These are phyloP conservation scores for Sclerotinia glacialis DNA, from an alignment of 2,329 filamentous ascomycete species.

Conservation along the genomic window DNA sequence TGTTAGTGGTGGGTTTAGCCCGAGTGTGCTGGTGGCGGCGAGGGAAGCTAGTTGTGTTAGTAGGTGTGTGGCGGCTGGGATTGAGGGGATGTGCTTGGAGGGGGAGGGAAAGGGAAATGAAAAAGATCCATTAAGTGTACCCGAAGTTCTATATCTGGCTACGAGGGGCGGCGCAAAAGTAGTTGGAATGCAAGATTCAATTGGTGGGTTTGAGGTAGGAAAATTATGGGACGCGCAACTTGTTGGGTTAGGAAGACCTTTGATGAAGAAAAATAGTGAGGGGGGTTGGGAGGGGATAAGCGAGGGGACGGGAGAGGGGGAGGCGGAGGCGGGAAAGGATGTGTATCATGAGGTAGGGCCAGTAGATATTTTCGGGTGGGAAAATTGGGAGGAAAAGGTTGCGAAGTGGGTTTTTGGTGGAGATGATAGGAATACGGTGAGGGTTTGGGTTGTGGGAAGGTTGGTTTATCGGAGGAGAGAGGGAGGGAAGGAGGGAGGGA, in stretches of 20 bases:
- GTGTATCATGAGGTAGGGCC: slow-evolving; percentile 46
- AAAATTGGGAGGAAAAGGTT: slow-evolving; percentile 79
- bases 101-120: slow-evolving; percentile 45
- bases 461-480: slow-evolving; percentile 65
- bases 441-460: slow-evolving; percentile 84
- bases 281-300: neutral
- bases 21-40: slow-evolving; percentile 78
- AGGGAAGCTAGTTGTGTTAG: slow-evolving; percentile 78
- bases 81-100: slow-evolving; percentile 41
- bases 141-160: slow-evolving; percentile 81
- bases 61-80: slow-evolving; percentile 57
- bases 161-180: slow-evolving; percentile 85
- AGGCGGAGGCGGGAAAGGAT: slow-evolving; percentile 42
- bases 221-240: slow-evolving; percentile 92
- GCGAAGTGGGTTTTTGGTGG: slow-evolving; percentile 95
- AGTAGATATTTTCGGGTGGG: slow-evolving; percentile 89
- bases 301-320: too few species aligned
- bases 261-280: neutral
- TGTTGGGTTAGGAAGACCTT: slow-evolving; percentile 53
- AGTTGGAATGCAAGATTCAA: slow-evolving; percentile 65
- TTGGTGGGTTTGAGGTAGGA: slow-evolving; percentile 81
- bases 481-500: neutral
- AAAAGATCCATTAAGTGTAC: slow-evolving; percentile 69
- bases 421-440: slow-evolving; percentile 84
- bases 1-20: slow-evolving; percentile 81